Conservation (phyloP, 2,329 filamentous ascomycete genomes). For the Keithomyces neogunnii region DNA sequence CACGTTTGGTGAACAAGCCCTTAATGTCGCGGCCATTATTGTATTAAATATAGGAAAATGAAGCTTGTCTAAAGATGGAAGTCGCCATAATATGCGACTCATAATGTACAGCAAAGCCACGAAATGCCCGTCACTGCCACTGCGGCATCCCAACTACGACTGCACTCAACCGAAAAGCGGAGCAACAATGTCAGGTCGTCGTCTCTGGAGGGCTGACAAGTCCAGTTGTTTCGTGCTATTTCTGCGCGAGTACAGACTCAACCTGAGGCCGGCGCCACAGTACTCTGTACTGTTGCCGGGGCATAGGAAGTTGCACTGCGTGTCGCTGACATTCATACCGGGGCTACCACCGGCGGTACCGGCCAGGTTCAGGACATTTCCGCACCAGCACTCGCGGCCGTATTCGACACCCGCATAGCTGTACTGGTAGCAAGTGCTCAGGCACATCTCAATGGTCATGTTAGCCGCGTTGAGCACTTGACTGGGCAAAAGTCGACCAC, state of each 20-base stretch:
- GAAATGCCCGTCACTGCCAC: neutral
- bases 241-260: conserved; percentile 22
- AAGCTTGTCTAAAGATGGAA: too few species aligned
- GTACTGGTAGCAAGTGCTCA: conserved; percentile 24
- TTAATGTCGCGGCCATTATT: too few species aligned
- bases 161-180: too few species aligned
- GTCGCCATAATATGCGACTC: neutral
- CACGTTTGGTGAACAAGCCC: too few species aligned
- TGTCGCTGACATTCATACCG: conserved; percentile 20
- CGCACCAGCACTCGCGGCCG: conserved; percentile 30
- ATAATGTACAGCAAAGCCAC: neutral
- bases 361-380: conserved; percentile 20
- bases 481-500: conserved; percentile 20
- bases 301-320: conserved; percentile 24
- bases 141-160: too few species aligned
- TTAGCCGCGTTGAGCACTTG: conserved; percentile 21
- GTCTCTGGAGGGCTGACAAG: neutral
- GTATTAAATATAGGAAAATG: too few species aligned
- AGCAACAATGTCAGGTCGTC: neutral
- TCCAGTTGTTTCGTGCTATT: conserved; percentile 2
- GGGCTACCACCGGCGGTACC: conserved; percentile 14
- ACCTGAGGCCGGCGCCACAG: conserved; percentile 20
- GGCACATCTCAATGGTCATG: conserved; percentile 26
- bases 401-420: conserved; percentile 29
- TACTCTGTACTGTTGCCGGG: conserved; percentile 23